Evolutionary conservation across 2,329 filamentous ascomycete species (phyloP).

Genomic region (Ceratocystis smalleyi): DNA sequence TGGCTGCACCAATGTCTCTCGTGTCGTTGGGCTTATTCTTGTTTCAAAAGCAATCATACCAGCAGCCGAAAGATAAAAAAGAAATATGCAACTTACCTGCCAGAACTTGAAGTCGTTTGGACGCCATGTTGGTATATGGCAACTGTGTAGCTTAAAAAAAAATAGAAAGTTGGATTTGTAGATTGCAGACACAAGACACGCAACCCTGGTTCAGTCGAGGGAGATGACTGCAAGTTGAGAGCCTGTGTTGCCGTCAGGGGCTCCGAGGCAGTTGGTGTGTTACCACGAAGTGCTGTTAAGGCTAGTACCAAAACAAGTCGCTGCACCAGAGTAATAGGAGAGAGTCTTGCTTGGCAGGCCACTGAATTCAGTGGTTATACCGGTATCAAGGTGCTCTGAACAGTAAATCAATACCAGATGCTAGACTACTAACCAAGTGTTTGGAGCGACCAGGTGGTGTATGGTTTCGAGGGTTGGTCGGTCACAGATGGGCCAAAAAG

Average conservation of each 20-base stretch:
- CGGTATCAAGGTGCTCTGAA: no score
- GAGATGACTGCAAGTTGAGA: neutral
- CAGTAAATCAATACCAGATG: no score
- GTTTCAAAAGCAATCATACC: neutral
- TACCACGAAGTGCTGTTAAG: neutral
- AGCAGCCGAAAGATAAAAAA: neutral
- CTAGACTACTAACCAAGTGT: no score
- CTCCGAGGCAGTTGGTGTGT: conserved; percentile 4
- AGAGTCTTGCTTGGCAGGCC: no score
- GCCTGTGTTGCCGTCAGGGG: neutral
- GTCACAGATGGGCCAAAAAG: neutral
- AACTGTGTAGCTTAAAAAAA: neutral
- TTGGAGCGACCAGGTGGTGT: neutral
- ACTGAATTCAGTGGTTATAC: no score
- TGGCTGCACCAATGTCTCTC: neutral
- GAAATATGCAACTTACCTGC: conserved; percentile 10
- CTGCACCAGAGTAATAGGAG: neutral
- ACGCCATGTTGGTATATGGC: conserved; percentile 7
- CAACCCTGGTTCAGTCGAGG: neutral
- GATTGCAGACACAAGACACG: neutral
- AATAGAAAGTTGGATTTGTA: neutral
- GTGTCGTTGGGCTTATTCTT: neutral
- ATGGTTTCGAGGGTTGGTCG: neutral
- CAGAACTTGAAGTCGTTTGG: conserved; percentile 15
- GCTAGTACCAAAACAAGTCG: neutral